A percentile compares a stretch with the other conserved stretches of the same genome.
Evolutionary conservation across 495 filamentous ascomycete genomes (phyloP).

Genomic region (Ascobolus immersus): DNA sequence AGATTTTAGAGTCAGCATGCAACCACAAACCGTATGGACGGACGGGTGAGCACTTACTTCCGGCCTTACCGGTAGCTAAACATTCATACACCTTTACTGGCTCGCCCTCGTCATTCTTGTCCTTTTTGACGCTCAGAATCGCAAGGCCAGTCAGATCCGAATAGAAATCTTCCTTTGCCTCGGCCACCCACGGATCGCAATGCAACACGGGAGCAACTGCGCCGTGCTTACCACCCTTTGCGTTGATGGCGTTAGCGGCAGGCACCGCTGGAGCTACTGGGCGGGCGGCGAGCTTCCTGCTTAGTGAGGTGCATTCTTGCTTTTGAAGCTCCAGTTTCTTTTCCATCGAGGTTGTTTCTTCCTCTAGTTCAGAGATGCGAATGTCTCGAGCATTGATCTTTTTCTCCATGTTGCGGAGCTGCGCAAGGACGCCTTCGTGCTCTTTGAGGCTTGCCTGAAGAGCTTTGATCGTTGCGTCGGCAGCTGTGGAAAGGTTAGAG

Average conservation of each 20-base stretch:
- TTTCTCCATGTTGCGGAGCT: too few relatives aligned
- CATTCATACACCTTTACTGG: background rate
- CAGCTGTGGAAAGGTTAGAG: too few relatives aligned
- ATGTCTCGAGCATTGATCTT: too few relatives aligned
- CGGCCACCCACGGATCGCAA: background rate
- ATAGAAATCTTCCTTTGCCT: constrained; percentile 1
- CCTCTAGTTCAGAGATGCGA: too few relatives aligned
- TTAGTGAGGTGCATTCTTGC: background rate
- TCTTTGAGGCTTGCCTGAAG: background rate
- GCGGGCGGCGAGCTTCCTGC: background rate
- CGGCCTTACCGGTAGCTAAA: background rate
- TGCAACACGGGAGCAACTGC: background rate
- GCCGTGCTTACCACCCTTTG: background rate
- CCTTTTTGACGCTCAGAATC: background rate
- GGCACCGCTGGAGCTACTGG: background rate
- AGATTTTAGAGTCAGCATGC: too few relatives aligned
- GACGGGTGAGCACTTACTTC: too few relatives aligned
- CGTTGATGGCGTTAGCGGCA: background rate
- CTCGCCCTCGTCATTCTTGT: background rate
- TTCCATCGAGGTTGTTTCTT: background rate
- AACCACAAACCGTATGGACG: too few relatives aligned
- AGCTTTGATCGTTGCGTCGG: background rate
- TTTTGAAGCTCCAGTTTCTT: background rate
- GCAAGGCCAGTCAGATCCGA: background rate
- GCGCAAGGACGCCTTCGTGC: background rate